Evolutionary conservation across 139 green algal species (phyloP), one percentile per base, ranked within the genome.

Genomic region (Chlorella sp.): DNA sequence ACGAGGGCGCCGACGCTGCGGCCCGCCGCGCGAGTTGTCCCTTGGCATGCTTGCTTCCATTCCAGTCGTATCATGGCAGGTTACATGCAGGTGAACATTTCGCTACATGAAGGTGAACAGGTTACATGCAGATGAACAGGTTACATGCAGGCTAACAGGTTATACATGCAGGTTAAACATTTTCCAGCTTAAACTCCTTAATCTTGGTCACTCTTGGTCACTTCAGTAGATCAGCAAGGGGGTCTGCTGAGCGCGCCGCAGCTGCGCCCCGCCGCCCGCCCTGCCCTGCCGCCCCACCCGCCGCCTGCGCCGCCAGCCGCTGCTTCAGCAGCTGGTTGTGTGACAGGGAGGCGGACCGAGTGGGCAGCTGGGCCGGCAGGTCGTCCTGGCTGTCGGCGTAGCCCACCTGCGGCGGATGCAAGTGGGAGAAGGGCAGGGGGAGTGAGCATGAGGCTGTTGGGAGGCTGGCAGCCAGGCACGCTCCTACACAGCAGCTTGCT

Each of bases 331-430:
- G 56, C 36, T 70, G 36, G 36, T 56, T 36, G 54, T 70, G 22
- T 0, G 46, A 17, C 34, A 4, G 1, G 26, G 34, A 40, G 22
- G 76, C 76, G 20, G 38, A 46, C 28, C 28, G 32, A 30, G 26
- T 32, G 28, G 72, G 36, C 30, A 60, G 41, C 30, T 20, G 30
- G 13, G 30, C 72, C 11, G n/a, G 54, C 24, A 14, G 54, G 0
- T 28, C 54, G 7, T 13, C 28, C 30, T 46, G 9, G 36, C 43
- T 41, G 30, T 82, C 76, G 1, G 82, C 83, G n/a, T 87, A 87
- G 38, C 84, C 84, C 54, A 87, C 51, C 51, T 60, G 51, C 51
- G 16, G 51, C 13, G 46, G 46, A 19, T 8, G 8, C 8, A 11
- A 11, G 46, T 54, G 8, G 11, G 8, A 54, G 8, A 11, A 8